Evolutionary conservation across 1,284 basidiomycete genomes (phyloP), one percentile per base, ranked within the genome.

Genomic region (Kalmanozyma brasiliensis): DNA sequence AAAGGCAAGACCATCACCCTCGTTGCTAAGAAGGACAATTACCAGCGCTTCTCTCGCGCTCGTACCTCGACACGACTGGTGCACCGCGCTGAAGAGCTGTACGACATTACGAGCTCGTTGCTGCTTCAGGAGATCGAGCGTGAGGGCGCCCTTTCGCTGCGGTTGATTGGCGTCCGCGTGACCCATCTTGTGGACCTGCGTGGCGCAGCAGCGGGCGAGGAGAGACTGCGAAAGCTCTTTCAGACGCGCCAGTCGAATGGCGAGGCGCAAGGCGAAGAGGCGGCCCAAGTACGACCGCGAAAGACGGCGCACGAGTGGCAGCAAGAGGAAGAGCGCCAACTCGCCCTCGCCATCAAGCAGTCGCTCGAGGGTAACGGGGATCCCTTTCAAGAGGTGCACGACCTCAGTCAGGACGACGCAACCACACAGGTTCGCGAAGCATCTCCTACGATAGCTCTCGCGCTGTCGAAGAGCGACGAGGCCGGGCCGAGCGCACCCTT

Each of bases 21-120:
- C 22, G 66, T 75, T 2, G 75, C 76, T 47, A 80, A 80, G 52
- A 49, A 52, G 22, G 77, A 73, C 30, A 66, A 74, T 29, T 80
- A 61, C 35, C 70, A 73, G 64, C 78, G 78, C 30, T 80, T 80
- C 48, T 73, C 76, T 2, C 62, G 78, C 13, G 77, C 69, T 1
- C 49, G 44, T 13, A 72, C 74, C 6, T 57, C 52, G 6, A 65
- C 56, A 0, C 33, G 47, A 8, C 51, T 56, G 11, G 57, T 70
- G 14, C 57, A 65, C 34, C 51, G 49, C 4, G 72, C 69, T 2
- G 72, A 79, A 19, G 78, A 79, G 30, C 51, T 80, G 29, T 79
- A 70, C 55, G 59, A 65, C 6, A 62, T 73, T 20, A 65, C 63
- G 3, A 48, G 61, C 35, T 42, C 42, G 2, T 33, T 79, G 32